Evolutionary conservation across 2,329 filamentous ascomycete genomes (phyloP), one percentile per base, ranked within the genome.

Genomic region (Pezicula radicicola): DNA sequence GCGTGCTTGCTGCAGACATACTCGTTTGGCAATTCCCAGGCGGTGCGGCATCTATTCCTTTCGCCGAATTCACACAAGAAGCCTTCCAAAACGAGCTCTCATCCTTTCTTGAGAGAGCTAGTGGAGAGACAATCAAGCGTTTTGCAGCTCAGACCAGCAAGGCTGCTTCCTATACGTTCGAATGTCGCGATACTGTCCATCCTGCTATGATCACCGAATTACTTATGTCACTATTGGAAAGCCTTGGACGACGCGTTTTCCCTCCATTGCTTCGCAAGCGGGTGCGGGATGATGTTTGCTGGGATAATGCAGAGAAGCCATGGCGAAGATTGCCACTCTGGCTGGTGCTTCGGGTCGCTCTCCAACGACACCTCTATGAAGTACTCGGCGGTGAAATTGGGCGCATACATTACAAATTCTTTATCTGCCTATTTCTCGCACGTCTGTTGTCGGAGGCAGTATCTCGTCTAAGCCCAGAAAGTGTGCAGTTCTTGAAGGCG

Each of bases 281-380:
- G 1, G 74, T 88, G 0, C 74, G 80, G 0, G 85, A 89, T 46
- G 83, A 87, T 12, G 76, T 86, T n/a, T 48, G 40, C 0, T 74
- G 72, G n/a, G 75, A 79, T 1, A 61, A 74, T 1, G 70, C 74
- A 0, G 65, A 74, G 0, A 63, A 71, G 0, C 84, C 84, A 0
- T 89, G 85, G 85, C 72, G 85, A 12, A 70, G 87, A 30, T 77
- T 75, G 1, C 75, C 85, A 0, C 74, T 79, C 41, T 89, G 83
- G 76, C 74, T 89, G 0, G 69, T 83, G 0, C 61, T 88, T 2
- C 78, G 84, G 1, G 82, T 89, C 1, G 71, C 73, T 0, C 57
- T 81, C 2, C 75, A 83, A 44, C 73, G 84, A 0, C 70, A 76
- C 7, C 68, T 88, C 0, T 71, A 66, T 19, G 54, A 67, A 0